Percentiles rank a stretch among this genome's conserved stretches.
Conservation (phyloP, 176 grass and related monocot genomes). For the Musa troglodytarum region DNA sequence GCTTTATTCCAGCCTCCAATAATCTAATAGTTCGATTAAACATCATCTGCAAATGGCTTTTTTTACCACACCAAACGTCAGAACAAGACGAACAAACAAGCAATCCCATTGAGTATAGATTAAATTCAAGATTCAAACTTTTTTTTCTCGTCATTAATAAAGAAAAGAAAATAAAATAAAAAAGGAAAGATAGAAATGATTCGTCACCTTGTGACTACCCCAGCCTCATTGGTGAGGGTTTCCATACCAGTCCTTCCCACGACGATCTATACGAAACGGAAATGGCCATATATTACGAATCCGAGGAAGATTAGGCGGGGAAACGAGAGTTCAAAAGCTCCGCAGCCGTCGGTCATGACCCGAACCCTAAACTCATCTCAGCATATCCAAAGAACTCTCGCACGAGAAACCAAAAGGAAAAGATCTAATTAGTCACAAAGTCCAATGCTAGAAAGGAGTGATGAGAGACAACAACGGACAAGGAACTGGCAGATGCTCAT, state of each 20-base stretch:
- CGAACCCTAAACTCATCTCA: not conserved
- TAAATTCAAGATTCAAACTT: not conserved
- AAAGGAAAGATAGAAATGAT: not conserved
- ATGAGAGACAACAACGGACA: conserved; percentile 17
- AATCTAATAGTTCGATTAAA: conserved; percentile 73
- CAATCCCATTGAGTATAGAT: not conserved
- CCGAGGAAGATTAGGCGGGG: not conserved
- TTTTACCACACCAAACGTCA: not conserved
- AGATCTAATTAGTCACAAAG: too few species aligned
- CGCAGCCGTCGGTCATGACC: not conserved
- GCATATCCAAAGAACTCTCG: not conserved
- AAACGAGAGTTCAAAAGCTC: not conserved
- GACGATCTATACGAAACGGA: conserved; percentile 39
- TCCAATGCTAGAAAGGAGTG: too few species aligned
- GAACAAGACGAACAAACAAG: not conserved
- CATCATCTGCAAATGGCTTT: conserved; percentile 83
- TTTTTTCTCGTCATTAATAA: not conserved
- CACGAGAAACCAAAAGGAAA: too few species aligned
- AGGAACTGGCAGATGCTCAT: conserved; percentile 93
- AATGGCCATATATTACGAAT: not conserved
- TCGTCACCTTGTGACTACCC: conserved; percentile 77
- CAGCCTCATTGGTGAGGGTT: conserved; percentile 63
- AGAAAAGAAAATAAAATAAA: not conserved
- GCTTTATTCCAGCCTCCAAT: conserved; percentile 86
- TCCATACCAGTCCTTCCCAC: conserved; percentile 72